A percentile compares a stretch with the other conserved stretches of the same genome.
These are phyloP conservation scores for Hirschioporus abietinus DNA, from an alignment of 768 basidiomycete species.

Conservation along the genomic window DNA sequence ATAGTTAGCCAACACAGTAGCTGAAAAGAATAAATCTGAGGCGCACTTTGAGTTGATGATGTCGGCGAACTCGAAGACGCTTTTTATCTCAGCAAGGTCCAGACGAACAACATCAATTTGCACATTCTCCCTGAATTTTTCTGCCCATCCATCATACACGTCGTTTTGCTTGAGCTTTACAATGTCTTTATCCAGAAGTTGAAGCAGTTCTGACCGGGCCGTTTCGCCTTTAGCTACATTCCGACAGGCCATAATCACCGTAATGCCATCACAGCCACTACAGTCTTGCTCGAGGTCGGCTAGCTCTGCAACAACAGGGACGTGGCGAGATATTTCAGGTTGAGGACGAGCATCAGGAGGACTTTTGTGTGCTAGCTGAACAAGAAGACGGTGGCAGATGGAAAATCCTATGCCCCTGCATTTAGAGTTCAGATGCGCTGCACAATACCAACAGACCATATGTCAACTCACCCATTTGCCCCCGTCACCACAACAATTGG, in stretches of 20 bases:
- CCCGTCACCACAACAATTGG: constrained; percentile 66
- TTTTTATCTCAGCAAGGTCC: constrained; percentile 58
- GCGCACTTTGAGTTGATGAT: constrained; percentile 49
- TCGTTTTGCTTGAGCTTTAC: constrained; percentile 27
- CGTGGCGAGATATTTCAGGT: constrained; percentile 36
- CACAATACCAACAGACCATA: constrained; percentile 6
- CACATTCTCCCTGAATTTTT: constrained; percentile 52
- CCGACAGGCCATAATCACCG: constrained; percentile 78
- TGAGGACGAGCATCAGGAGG: constrained; percentile 41
- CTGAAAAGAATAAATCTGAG: constrained; percentile 4
- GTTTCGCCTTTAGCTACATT: constrained; percentile 55
- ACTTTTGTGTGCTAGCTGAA: constrained; percentile 49
- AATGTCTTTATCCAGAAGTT: constrained; percentile 51
- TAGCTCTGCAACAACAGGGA: constrained; percentile 16
- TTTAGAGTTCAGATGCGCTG: not conserved
- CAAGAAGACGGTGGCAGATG: constrained; percentile 72
- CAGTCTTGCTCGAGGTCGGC: constrained; percentile 14
- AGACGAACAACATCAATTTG: constrained; percentile 55
- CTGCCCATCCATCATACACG: constrained; percentile 47
- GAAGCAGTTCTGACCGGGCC: constrained; percentile 51
- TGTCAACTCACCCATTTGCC: constrained; percentile 57
- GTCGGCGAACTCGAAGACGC: constrained; percentile 57
- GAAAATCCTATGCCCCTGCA: constrained; percentile 79
- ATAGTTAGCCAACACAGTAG: constrained; percentile 3
- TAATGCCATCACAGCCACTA: constrained; percentile 47